Evolutionary conservation across 176 grass and related monocot species (phyloP), one percentile per base, ranked within the genome.

Genomic region (Bonia amplexicaulis): DNA sequence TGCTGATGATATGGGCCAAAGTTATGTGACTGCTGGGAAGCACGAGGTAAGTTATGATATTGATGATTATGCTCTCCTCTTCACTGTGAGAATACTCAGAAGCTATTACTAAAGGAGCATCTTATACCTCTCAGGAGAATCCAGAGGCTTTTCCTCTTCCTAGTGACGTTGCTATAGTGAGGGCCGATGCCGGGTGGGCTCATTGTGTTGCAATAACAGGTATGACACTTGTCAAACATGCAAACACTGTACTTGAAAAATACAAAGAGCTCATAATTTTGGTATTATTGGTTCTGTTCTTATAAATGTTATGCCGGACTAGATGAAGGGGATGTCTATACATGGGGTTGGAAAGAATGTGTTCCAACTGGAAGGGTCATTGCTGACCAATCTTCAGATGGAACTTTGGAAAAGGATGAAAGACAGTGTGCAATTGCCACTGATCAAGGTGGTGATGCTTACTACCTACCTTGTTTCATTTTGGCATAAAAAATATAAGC

Each of bases 331-430:
- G 92, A 92, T 74, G 90, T 99, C 27, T 99, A 99, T 57, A 94
- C 97, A 73, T 99, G 97, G 97, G 97, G 97, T 80, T 99, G 97
- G 97, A 99, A 96, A 91, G 97, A 99, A 82, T 99, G 97, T 82
- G 97, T 99, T 22, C 97, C 97, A 39, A 92, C 90, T 84, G 97
- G 92, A 17, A 87, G 93, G 76, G 66, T 94, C 54, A 59, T 92
- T 27, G 81, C 88, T 12, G 92, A 92, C 44, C 84, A 92, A 61
- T 84, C 87, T 54, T 81, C 86, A 39, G 89, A 82, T 69, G 96
- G 90, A 66, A 86, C 82, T 19, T 90, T 86, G 73, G 97, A 96
- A 45, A 96, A 89, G 76, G 97, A 96, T 83, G 93, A 92, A 90
- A 85, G 60, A 71, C 93, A 84, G 55, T 82, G 65, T 33, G 65